These are phyloP conservation scores for Planoprotostelium fungivorum DNA, from an alignment of 78 protist genomes.

Conservation along the genomic window DNA sequence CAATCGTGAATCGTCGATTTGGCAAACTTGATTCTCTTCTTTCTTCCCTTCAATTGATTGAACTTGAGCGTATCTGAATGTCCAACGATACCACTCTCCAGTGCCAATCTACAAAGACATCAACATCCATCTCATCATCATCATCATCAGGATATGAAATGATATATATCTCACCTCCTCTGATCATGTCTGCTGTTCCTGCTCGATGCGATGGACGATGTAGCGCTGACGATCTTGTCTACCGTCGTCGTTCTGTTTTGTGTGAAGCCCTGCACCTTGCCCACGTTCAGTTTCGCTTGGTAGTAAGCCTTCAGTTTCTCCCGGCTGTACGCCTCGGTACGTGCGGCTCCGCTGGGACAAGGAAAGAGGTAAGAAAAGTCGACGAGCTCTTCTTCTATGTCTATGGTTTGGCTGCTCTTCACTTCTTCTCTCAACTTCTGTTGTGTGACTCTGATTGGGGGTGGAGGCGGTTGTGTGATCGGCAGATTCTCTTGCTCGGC, in stretches of 20 bases:
- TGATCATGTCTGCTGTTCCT: not conserved
- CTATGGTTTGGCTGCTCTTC: too few relatives aligned
- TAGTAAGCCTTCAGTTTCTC: not conserved
- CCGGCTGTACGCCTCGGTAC: not conserved
- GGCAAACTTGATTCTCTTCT: slow-evolving; percentile 58
- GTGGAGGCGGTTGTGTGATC: too few relatives aligned
- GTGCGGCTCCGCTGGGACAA: not conserved
- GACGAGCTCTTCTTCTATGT: not conserved
- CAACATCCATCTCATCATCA: not conserved
- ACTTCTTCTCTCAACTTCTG: too few relatives aligned
- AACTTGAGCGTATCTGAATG: slow-evolving; percentile 9
- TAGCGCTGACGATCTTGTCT: not conserved
- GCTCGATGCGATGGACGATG: not conserved
- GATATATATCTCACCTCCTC: not conserved
- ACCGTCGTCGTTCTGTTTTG: too few relatives aligned
- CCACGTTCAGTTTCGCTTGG: not conserved
- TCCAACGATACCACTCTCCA: slow-evolving; percentile 22
- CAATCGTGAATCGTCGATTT: slow-evolving; percentile 82
- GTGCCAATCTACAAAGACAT: slow-evolving; percentile 5
- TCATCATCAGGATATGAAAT: not conserved
- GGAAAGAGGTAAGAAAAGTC: not conserved
- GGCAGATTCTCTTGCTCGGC: slow-evolving; percentile 15
- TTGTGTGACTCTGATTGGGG: too few relatives aligned
- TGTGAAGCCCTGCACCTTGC: not conserved
- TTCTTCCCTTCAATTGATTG: slow-evolving; percentile 20